Conservation (phyloP, 1,139 yeast species). For the Candida dubliniensis region DNA sequence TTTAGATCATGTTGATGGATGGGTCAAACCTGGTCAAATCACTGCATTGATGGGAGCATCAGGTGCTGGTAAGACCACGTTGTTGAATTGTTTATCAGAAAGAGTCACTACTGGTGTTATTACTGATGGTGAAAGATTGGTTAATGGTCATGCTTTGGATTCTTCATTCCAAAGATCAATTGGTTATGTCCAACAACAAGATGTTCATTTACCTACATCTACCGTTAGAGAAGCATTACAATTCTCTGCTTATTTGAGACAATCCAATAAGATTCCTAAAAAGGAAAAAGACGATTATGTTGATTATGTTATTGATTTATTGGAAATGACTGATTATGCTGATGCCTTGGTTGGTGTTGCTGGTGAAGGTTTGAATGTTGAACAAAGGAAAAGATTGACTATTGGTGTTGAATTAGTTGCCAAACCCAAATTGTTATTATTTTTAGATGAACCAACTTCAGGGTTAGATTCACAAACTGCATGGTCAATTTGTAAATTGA, state of each 20-base stretch:
- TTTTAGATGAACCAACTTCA: slow-evolving; percentile 40
- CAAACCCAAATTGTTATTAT: slow-evolving; percentile 35
- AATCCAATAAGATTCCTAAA: slow-evolving; percentile 27
- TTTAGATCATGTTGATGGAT: slow-evolving; percentile 71
- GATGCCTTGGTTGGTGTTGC: slow-evolving; percentile 44
- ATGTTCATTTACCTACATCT: slow-evolving; percentile 35
- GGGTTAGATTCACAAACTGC: slow-evolving; percentile 46
- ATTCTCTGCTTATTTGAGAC: slow-evolving; percentile 39
- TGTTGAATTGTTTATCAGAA: slow-evolving; percentile 34
- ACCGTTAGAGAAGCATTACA: slow-evolving; percentile 40
- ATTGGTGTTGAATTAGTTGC: slow-evolving; percentile 44
- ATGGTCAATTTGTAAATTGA: slow-evolving; percentile 42
- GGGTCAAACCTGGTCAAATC: slow-evolving; percentile 38
- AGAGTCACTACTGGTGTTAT: slow-evolving; percentile 36
- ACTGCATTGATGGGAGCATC: slow-evolving; percentile 35
- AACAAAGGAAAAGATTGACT: slow-evolving; percentile 38
- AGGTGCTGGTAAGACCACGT: slow-evolving; percentile 38
- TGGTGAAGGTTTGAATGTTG: slow-evolving; percentile 44
- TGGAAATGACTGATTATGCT: slow-evolving; percentile 21
- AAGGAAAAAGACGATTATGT: slow-evolving; percentile 36
- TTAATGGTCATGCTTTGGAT: slow-evolving; percentile 35
- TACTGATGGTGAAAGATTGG: slow-evolving; percentile 37
- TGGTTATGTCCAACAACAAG: slow-evolving; percentile 44
- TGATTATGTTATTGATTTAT: slow-evolving; percentile 34
- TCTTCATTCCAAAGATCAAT: slow-evolving; percentile 40